Evolutionary conservation across 2,329 filamentous ascomycete species (phyloP), one percentile per base, ranked within the genome.

Genomic region (Fusarium neocosmosporiellum): DNA sequence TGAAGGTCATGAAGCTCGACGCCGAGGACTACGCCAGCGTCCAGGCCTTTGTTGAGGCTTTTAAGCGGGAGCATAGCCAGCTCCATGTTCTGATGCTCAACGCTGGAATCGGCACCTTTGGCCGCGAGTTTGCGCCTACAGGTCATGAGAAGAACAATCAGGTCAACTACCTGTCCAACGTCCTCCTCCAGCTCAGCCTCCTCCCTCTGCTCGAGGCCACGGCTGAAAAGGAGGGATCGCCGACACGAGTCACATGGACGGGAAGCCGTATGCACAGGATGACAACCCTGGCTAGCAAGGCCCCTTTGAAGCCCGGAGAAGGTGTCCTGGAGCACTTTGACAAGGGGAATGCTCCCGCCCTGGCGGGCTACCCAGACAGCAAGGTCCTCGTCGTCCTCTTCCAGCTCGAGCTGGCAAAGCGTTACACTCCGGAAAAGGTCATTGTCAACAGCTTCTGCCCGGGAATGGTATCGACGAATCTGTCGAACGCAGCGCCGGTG

Each of bases 91-190:
- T 76, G 1, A 63, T 76, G 59, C 22, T 73, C 1, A 76, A 76
- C 3, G 75, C 75, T 3, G 75, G 75, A 0, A 74, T 74, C 16
- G 24, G 18, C 2, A 68, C 66, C 1, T 1, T 75, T 0, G 43
- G 1, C 0, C 54, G 46, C 6, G 67, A 64, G 13, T 57, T 70
- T 5, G 63, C 69, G 0, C 36, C 65, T 0, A 71, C 54, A 2
- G 75, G 77, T 0, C 78, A 80, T 16, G 77, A 78, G 41, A 69
- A 71, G 46, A 75, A 75, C 27, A 31, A 75, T 0, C 78, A 80
- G 31, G 71, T 80, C 53, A 80, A 80, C 41, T 78, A 78, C 29
- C 46, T 79, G 11, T 78, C 78, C 20, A 80, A 77, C 4, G 70
- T 74, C 3, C 58, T 79, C 13, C 69, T 79, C 2, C 73, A 70